Conservation (phyloP, 352 stramenopile species). For the Blastocystis sp. region DNA sequence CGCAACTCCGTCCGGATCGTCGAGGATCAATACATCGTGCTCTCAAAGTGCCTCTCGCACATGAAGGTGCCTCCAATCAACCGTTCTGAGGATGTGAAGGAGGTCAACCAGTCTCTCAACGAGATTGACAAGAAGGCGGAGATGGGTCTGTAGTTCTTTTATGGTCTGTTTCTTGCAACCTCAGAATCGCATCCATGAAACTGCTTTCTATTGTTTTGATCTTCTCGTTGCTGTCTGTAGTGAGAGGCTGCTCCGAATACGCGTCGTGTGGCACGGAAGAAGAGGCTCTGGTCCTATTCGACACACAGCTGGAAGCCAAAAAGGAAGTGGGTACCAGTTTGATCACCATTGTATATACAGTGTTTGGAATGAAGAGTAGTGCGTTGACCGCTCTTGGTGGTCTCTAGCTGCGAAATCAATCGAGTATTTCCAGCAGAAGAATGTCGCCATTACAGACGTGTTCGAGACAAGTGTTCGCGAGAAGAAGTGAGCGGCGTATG, state of each 20-base stretch:
- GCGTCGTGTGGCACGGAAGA: constrained; percentile 12
- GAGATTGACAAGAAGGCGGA: constrained; percentile 41
- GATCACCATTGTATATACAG: constrained; percentile 12
- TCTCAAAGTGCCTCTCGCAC: constrained; percentile 55
- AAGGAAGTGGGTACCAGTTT: background rate
- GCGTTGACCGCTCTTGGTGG: constrained; percentile 56
- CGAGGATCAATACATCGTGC: constrained; percentile 59
- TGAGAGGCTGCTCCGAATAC: background rate
- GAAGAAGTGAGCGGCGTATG: constrained; percentile 17
- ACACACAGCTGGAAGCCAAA: background rate
- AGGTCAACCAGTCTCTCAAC: constrained; percentile 49
- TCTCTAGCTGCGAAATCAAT: constrained; percentile 12
- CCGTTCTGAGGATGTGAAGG: constrained; percentile 28
- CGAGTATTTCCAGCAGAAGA: background rate
- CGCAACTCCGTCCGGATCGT: constrained; percentile 58
- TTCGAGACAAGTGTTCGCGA: constrained; percentile 8
- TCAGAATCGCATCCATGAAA: no score
- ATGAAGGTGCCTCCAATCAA: constrained; percentile 60
- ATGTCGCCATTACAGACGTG: constrained; percentile 12
- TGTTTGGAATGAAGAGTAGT: constrained; percentile 5
- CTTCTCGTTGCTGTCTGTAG: background rate
- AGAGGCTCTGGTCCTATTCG: background rate
- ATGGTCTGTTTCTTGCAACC: no score
- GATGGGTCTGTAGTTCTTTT: background rate
- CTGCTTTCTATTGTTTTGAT: background rate